Evolutionary conservation across 768 basidiomycete genomes (phyloP).

Genomic region (Guyanaporus albipodus): DNA sequence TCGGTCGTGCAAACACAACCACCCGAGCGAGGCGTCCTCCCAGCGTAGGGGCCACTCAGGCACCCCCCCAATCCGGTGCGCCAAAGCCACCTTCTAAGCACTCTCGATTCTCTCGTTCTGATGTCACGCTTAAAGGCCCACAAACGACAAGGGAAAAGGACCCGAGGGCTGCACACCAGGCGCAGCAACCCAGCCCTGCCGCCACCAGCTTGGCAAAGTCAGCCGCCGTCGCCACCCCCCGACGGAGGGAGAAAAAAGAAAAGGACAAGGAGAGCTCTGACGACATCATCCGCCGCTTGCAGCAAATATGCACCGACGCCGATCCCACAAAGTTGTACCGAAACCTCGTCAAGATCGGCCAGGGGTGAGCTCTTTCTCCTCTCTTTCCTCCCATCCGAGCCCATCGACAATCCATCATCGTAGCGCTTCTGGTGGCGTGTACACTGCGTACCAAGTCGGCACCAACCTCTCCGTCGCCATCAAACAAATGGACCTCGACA

Average conservation of each 20-base stretch:
- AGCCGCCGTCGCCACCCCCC: constrained; percentile 71
- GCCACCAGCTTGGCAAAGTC: constrained; percentile 64
- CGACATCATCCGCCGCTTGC: constrained; percentile 87
- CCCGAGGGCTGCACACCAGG: constrained; percentile 30
- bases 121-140: constrained; percentile 47
- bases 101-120: constrained; percentile 57
- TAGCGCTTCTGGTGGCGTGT: constrained; percentile 96
- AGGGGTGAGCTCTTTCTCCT: constrained; percentile 69
- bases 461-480: constrained; percentile 94
- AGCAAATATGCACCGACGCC: constrained; percentile 94
- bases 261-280: constrained; percentile 74
- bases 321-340: constrained; percentile 94
- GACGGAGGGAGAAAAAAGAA: constrained; percentile 83
- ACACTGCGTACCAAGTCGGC: constrained; percentile 96
- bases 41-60: constrained; percentile 27
- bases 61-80: constrained; percentile 32
- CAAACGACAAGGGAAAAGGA: constrained; percentile 37
- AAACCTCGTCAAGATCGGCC: constrained; percentile 94
- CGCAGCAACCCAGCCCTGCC: constrained; percentile 56
- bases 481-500: constrained; percentile 99
- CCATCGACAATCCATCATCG: constrained; percentile 6
- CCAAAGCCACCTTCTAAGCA: constrained; percentile 40
- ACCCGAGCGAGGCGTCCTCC: constrained; percentile 59
- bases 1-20: constrained; percentile 68
- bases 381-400: not conserved